Conservation (phyloP, 1,284 basidiomycete species). For the Melampsora occidentalis region DNA sequence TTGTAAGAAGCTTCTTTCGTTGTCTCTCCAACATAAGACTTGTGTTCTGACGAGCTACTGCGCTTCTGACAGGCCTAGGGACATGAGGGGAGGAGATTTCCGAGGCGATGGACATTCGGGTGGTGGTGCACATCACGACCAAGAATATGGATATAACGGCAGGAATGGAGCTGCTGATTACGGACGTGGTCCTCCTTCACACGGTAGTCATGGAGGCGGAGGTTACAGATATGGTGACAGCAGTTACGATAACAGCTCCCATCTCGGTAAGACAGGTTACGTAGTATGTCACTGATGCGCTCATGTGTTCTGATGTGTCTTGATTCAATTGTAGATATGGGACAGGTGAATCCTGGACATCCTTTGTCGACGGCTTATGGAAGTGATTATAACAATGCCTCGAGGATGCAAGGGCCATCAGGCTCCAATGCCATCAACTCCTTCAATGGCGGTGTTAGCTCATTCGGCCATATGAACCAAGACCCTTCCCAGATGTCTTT, state of each 20-base stretch:
- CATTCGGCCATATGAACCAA: slow-evolving; percentile 51
- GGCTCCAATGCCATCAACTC: no score
- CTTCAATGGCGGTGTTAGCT: no score
- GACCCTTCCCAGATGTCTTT: slow-evolving; percentile 57
- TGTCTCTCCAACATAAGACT: slow-evolving; percentile 40
- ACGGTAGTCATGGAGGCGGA: slow-evolving; percentile 1
- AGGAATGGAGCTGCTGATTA: slow-evolving; percentile 8
- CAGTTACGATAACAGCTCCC: no score
- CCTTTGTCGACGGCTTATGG: no score
- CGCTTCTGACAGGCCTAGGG: slow-evolving; percentile 40
- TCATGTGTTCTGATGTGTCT: no score
- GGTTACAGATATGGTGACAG: background rate
- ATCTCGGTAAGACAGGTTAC: no score
- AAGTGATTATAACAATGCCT: no score
- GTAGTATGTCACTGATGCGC: no score
- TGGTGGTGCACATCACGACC: slow-evolving; percentile 52
- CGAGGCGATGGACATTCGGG: slow-evolving; percentile 12
- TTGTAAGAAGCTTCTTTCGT: slow-evolving; percentile 53
- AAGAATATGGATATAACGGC: slow-evolving; percentile 46
- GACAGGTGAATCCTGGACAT: no score
- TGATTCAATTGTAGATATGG: no score
- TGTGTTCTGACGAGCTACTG: background rate
- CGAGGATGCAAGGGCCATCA: no score
- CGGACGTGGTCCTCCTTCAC: background rate
- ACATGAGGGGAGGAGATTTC: slow-evolving; percentile 42